phyloP scores from a whole-genome alignment of 805 yeast species.

The Wickerhamomyces canadensis region DNA sequence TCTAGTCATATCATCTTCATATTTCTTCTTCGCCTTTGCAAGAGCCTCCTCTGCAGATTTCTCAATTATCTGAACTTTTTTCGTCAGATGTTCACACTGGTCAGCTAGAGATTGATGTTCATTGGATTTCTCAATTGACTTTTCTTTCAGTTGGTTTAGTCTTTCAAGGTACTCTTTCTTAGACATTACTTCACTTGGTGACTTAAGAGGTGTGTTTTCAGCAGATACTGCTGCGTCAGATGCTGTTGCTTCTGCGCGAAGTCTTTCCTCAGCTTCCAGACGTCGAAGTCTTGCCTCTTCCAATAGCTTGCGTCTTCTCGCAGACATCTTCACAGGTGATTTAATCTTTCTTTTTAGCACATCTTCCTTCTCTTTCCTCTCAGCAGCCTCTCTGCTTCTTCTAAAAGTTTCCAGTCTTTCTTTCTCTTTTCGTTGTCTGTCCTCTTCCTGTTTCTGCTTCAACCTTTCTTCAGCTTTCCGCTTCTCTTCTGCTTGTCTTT shows the following conservation, averaged over 20 bases:
- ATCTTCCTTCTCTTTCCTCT: conserved; percentile 8
- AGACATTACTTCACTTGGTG: background rate
- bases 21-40: conserved; percentile 14
- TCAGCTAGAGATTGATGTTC: conserved; percentile 6
- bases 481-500: conserved; percentile 11
- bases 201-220: background rate
- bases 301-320: background rate
- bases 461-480: conserved; percentile 1
- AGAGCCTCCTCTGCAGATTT: conserved; percentile 13
- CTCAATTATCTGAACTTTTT: conserved; percentile 8
- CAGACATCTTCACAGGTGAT: conserved; percentile 5
- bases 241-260: background rate
- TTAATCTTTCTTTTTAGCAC: conserved; percentile 2
- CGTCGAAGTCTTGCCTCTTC: background rate
- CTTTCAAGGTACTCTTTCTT: conserved; percentile 7
- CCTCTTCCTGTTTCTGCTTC: background rate
- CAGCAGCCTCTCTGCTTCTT: background rate
- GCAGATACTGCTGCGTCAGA: too few species aligned
- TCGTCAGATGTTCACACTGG: conserved; percentile 1
- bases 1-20: conserved; percentile 7
- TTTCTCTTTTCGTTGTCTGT: background rate
- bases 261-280: background rate
- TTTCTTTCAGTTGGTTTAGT: conserved; percentile 4
- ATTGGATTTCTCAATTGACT: conserved; percentile 1
- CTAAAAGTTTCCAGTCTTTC: conserved; percentile 12